A percentile compares a stretch with the other conserved stretches of the same genome.
Evolutionary conservation across 1,139 yeast species (phyloP).

Genomic region (Meyerozyma carpophila): DNA sequence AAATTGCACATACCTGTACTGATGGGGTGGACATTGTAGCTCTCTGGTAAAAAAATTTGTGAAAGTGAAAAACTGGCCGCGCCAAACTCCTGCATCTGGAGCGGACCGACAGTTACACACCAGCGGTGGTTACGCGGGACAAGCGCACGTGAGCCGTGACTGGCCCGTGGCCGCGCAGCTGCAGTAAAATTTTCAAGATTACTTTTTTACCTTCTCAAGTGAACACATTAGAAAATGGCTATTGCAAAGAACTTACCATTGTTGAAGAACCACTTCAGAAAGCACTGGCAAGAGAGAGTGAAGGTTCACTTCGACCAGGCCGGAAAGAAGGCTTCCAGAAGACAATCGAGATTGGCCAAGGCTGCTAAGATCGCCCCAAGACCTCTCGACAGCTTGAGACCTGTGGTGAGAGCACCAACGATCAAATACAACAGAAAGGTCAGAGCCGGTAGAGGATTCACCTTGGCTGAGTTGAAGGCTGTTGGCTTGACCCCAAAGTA

Average conservation of each 20-base stretch:
- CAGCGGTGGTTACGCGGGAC: not conserved
- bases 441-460: slow-evolving; percentile 99
- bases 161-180: slow-evolving; percentile 1
- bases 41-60: slow-evolving; percentile 6
- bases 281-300: slow-evolving; percentile 99
- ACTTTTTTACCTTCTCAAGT: slow-evolving; percentile 1
- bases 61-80: slow-evolving; percentile 3
- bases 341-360: slow-evolving; percentile 89
- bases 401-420: slow-evolving; percentile 98
- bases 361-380: slow-evolving; percentile 97
- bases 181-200: slow-evolving; percentile 3
- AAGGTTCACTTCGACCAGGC: slow-evolving; percentile 99
- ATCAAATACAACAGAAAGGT: slow-evolving; percentile 98
- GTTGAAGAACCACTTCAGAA: slow-evolving; percentile 95
- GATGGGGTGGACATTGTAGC: slow-evolving; percentile 55
- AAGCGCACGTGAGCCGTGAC: slow-evolving; percentile 4
- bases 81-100: slow-evolving; percentile 4
- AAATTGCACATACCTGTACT: slow-evolving; percentile 54
- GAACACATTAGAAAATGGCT: slow-evolving; percentile 50
- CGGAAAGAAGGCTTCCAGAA: slow-evolving; percentile 97
- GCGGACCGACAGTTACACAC: slow-evolving; percentile 1
- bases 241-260: slow-evolving; percentile 96
- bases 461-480: slow-evolving; percentile 97
- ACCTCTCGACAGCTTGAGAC: slow-evolving; percentile 95
- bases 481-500: slow-evolving; percentile 92